Conservation (phyloP, 331 rosid species). For the Saraca asoca region DNA sequence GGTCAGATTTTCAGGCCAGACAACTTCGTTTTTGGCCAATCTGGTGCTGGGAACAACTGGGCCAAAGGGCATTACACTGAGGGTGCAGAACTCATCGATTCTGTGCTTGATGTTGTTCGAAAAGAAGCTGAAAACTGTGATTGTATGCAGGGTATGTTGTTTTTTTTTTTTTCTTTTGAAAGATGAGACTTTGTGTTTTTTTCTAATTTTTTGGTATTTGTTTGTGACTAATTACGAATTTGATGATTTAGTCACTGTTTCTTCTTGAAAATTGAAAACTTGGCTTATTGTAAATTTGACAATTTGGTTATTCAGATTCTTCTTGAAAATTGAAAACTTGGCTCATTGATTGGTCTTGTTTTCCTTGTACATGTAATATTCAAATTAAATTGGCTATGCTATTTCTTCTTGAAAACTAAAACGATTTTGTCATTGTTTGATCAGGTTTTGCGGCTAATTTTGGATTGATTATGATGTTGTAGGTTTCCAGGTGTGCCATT, state of each 20-base stretch:
- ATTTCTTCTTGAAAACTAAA: not conserved
- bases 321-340: not conserved
- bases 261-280: too few relatives aligned
- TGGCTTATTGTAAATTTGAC: not conserved
- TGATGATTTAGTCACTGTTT: too few relatives aligned
- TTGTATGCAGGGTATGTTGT: slow-evolving; percentile 63
- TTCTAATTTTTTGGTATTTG: too few relatives aligned
- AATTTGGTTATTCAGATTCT: too few relatives aligned
- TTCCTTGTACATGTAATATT: too few relatives aligned
- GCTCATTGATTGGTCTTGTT: too few relatives aligned
- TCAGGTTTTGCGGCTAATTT: not conserved
- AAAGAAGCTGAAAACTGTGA: slow-evolving; percentile 82
- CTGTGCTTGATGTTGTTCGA: slow-evolving; percentile 74
- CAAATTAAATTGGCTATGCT: not conserved
- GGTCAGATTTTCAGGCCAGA: slow-evolving; percentile 80
- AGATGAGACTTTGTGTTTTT: too few relatives aligned
- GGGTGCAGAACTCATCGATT: slow-evolving; percentile 74
- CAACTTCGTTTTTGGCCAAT: slow-evolving; percentile 73
- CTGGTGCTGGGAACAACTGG: slow-evolving; percentile 78
- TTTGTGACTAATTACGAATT: not conserved
- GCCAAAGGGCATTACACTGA: slow-evolving; percentile 79
- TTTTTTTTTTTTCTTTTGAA: not conserved
- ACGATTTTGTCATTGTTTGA: not conserved
- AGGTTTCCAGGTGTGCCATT: slow-evolving; percentile 87
- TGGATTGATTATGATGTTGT: not conserved